Base-by-base conservation (phyloP, 306 rosid species). In the Acacia melanoxylon region DNA sequence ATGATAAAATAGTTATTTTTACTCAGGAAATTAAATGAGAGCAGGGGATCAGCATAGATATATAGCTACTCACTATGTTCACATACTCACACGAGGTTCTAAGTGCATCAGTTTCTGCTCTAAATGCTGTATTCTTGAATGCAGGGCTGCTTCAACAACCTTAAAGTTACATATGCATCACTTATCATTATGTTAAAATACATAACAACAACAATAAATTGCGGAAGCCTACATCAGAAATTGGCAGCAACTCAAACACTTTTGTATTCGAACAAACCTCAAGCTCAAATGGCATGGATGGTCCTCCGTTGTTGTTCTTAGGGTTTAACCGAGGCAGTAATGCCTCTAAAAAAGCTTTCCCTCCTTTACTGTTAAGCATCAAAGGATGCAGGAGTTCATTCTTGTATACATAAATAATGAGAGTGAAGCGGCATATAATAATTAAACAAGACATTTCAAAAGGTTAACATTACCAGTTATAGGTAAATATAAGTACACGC, bases 21-120 rank as follows among this genome's bases (percentile, higher is more conserved):
- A 76, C 58, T 65, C 37, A 51, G 63, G 49, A 58, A 77, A 59
- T 41, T 72, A 68, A 72, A 35, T 62, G 24, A 42, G 45, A 73
- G 82, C 33, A 78, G 69, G 81, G 77, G 63, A 72, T 20, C 37
- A 68, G 76, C 76, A 78, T 75, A 74, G 54, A 72, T 72, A 79
- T 85, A 90, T 91, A 82, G 91, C 86, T 89, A 90, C 97, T 88
- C 97, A 93, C 97, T 88, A 84, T 87, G 88, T 79, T 81, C 76
- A 79, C 91, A 89, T 93, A 95, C 98, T 95, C 98, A 95, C 98
- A 89, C 97, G 91, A 86, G 99, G 99, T 95, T 95, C 99, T 89
- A 95, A 82, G 77, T 86, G 61, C 86, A 93, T 89, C 81, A 95
- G 84, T 81, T 80, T 91, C 63, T 83, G 90, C 81, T 95, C 99